Base-by-base conservation (phyloP, 2,329 filamentous ascomycete species). In the Alternaria sp. region DNA sequence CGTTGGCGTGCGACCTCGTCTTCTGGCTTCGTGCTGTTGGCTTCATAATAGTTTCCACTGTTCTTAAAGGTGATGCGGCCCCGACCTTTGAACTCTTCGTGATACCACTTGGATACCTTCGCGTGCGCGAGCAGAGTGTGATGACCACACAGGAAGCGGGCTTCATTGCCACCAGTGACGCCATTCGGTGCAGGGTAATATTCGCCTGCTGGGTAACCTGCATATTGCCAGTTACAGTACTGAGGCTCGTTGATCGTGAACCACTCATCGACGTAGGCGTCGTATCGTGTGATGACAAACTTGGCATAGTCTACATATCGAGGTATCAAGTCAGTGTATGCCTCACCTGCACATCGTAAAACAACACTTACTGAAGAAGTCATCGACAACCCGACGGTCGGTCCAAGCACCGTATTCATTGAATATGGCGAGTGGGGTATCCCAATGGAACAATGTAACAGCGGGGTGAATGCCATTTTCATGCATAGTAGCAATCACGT, bases 221-320 rank as follows among this genome's bases (percentile, higher is more conserved):
- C 71, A 65, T 81, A 84, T 66, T 84, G 81, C 81, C 81, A 83
- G 57, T 83, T 81, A 59, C 81, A 83, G 70, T 82, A 81, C 64
- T 82, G 79, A 2, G 80, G 77, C 66, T 79, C 76, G 58, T 80
- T 80, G 65, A 81, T 77, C 0, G 79, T 79, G 59, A 78, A 80
- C 78, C 78, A 81, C 18, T 77, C 73, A 26, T 77, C 76, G 5
- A 81, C 79, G 52, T 77, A 76, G 9, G 71, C 66, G 54, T 81
- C 79, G 51, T 81, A 81, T 4, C 79, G 71, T 7, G 68, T 68
- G 28, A 81, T 81, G 48, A 81, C 71, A 51, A 80, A 81, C 60
- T 81, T 81, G 22, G 79, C 79, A 52, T 81, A 81, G 62, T 80
- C 28, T 30, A 30, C 9, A 30, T 11, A 1, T 5, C 9, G 28